Evolutionary conservation across 495 filamentous ascomycete genomes (phyloP).

Genomic region (Sabuloglossum arenarium): DNA sequence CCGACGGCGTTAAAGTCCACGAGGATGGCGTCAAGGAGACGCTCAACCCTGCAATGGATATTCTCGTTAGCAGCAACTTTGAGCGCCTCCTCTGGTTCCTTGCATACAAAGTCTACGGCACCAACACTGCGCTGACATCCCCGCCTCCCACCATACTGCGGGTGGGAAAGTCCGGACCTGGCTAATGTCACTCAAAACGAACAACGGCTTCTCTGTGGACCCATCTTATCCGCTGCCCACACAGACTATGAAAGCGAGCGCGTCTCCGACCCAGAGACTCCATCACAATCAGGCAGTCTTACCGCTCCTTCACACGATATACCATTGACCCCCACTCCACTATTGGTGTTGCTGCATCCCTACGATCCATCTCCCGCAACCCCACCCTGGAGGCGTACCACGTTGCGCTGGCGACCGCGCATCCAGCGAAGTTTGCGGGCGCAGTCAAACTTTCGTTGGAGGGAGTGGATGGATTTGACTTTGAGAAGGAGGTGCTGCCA

Average conservation of each 20-base stretch:
- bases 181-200: slow-evolving; percentile 52
- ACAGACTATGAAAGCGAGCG: slow-evolving; percentile 61
- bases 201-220: slow-evolving; percentile 60
- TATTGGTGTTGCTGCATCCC: slow-evolving; percentile 55
- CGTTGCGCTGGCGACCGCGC: slow-evolving; percentile 74
- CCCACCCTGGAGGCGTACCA: slow-evolving; percentile 27
- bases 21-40: slow-evolving; percentile 65
- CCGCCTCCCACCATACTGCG: slow-evolving; percentile 26
- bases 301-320: slow-evolving; percentile 37
- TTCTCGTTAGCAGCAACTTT: slow-evolving; percentile 86
- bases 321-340: slow-evolving; percentile 84
- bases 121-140: slow-evolving; percentile 2
- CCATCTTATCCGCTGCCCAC: slow-evolving; percentile 41
- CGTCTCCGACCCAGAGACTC: slow-evolving; percentile 57
- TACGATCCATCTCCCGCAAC: slow-evolving; percentile 37
- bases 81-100: slow-evolving; percentile 89
- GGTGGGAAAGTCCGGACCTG: slow-evolving; percentile 46
- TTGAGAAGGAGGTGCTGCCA: slow-evolving; percentile 57
- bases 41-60: slow-evolving; percentile 86
- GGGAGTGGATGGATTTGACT: slow-evolving; percentile 42
- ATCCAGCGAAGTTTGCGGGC: slow-evolving; percentile 78
- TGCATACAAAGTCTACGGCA: slow-evolving; percentile 35
- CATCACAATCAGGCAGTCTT: slow-evolving; percentile 45
- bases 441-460: slow-evolving; percentile 59
- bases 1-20: too few species aligned